phyloP scores from a whole-genome alignment of 2,329 filamentous ascomycete species.

The Seiridium cupressi region DNA sequence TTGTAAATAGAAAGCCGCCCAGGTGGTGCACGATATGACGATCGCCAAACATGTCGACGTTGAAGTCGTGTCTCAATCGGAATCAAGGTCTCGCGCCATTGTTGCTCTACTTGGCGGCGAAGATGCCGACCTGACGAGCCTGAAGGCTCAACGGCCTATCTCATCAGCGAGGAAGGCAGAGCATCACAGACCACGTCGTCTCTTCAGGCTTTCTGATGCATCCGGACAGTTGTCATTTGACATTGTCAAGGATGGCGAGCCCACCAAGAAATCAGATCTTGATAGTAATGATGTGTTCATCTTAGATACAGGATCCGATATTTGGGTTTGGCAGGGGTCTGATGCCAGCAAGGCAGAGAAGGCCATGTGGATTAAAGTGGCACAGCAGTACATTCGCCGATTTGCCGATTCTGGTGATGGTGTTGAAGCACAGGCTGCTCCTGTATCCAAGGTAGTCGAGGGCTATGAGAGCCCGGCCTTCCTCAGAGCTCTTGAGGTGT shows the following conservation, averaged over 20 bases:
- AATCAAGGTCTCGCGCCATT: conserved; percentile 48
- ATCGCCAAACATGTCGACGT: conserved; percentile 63
- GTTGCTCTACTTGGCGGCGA: conserved; percentile 3
- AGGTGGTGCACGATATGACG: conserved; percentile 65
- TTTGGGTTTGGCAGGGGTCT: conserved; percentile 68
- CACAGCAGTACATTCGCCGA: conserved; percentile 52
- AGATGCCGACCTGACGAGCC: conserved; percentile 32
- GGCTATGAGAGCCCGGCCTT: conserved; percentile 56
- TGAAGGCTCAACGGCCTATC: conserved; percentile 42
- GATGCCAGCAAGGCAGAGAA: conserved; percentile 58
- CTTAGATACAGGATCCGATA: conserved; percentile 51
- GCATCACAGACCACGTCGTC: conserved; percentile 35
- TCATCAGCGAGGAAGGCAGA: conserved; percentile 20
- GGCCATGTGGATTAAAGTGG: conserved; percentile 57
- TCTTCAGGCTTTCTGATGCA: conserved; percentile 64
- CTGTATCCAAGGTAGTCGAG: conserved; percentile 56
- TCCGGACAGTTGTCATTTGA: conserved; percentile 56
- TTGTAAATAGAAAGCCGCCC: conserved; percentile 50
- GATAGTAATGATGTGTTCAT: conserved; percentile 62
- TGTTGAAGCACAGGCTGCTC: conserved; percentile 39
- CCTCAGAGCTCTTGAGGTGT: conserved; percentile 38
- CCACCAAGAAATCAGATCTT: conserved; percentile 46
- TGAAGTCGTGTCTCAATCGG: conserved; percentile 62
- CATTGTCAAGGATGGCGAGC: conserved; percentile 53
- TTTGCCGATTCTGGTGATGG: conserved; percentile 31